Conservation (phyloP, 78 protist genomes). For the Pelomyxa schiedti region DNA sequence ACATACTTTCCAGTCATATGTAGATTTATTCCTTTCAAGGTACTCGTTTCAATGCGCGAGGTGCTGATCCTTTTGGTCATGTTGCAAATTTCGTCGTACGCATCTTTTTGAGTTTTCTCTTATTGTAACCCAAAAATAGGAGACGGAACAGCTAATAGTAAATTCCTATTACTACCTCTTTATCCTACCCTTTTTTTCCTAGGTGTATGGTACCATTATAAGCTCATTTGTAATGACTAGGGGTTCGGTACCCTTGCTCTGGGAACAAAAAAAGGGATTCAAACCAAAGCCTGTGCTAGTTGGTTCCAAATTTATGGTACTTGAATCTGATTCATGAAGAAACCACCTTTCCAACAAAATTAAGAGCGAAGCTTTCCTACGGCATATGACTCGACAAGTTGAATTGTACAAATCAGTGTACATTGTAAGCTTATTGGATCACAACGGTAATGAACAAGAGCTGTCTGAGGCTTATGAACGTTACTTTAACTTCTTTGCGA, state of each 20-base stretch:
- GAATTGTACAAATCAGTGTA: slow-evolving; percentile 30
- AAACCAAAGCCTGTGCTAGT: slow-evolving; percentile 32
- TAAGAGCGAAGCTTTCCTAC: slow-evolving; percentile 32
- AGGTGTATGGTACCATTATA: neutral
- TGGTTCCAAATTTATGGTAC: neutral
- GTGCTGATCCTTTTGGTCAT: slow-evolving; percentile 10
- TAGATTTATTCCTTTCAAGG: too few relatives aligned
- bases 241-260: slow-evolving; percentile 48
- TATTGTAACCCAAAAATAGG: too few relatives aligned
- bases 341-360: neutral
- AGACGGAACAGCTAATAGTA: too few relatives aligned
- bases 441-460: slow-evolving; percentile 28
- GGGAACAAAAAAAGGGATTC: slow-evolving; percentile 39
- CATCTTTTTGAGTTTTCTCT: too few relatives aligned
- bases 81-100: slow-evolving; percentile 40
- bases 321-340: neutral
- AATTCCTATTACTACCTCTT: too few relatives aligned
- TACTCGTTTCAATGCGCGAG: neutral
- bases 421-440: slow-evolving; percentile 36
- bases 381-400: slow-evolving; percentile 30
- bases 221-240: slow-evolving; percentile 44
- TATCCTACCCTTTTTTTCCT: neutral
- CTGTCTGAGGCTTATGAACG: slow-evolving; percentile 42
- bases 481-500: neutral
- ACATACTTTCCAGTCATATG: too few relatives aligned